These are phyloP conservation scores for Pyrus communis DNA, from an alignment of 306 rosid species.

Conservation along the genomic window DNA sequence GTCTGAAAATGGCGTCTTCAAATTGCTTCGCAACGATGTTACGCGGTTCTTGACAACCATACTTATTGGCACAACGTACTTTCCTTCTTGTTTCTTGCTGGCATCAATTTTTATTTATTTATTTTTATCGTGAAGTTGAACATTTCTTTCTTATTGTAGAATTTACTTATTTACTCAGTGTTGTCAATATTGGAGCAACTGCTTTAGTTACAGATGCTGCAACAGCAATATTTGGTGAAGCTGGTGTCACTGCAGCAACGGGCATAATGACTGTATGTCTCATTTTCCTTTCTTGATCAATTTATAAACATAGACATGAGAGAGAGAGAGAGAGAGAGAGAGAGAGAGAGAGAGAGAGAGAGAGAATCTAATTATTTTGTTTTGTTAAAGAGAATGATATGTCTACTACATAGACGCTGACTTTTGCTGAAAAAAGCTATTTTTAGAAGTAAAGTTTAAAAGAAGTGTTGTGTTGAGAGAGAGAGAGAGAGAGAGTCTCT, in stretches of 20 bases:
- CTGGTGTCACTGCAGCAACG: constrained; percentile 98
- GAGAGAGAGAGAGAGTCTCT: not conserved
- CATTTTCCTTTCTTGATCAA: constrained; percentile 15
- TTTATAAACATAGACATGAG: constrained; percentile 1
- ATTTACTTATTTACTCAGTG: constrained; percentile 49
- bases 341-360: not conserved
- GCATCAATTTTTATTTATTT: not conserved
- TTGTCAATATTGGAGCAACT: constrained; percentile 95
- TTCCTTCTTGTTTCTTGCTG: constrained; percentile 19
- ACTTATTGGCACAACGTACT: constrained; percentile 99
- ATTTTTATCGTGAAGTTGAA: constrained; percentile 14
- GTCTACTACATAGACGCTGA: not conserved
- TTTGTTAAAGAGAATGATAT: not conserved
- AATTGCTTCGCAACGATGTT: constrained; percentile 81
- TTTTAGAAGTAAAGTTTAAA: not conserved
- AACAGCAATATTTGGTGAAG: constrained; percentile 93
- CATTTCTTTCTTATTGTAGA: constrained; percentile 38
- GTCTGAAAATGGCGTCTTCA: constrained; percentile 83
- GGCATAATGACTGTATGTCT: constrained; percentile 97
- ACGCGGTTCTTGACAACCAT: constrained; percentile 94
- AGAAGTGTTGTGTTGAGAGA: not conserved
- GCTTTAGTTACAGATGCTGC: constrained; percentile 94
- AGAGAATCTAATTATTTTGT: not conserved
- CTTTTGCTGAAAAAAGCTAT: not conserved
- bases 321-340: no score